Evolutionary conservation across 768 basidiomycete genomes (phyloP), one percentile per base, ranked within the genome.

Genomic region (Panaeolus papilionaceus): DNA sequence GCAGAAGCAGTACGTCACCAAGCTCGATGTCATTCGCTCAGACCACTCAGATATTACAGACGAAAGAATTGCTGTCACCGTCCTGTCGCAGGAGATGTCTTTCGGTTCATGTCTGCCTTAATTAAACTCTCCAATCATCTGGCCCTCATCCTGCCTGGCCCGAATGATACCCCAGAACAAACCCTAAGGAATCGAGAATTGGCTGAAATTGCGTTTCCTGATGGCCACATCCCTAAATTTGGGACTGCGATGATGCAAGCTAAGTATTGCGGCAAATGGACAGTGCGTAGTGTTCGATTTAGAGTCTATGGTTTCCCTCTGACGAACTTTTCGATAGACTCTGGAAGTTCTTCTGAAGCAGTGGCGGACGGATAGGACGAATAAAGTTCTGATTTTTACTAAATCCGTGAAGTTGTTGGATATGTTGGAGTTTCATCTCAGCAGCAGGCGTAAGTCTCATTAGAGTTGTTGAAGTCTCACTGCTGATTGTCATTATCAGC

Each of bases 371-470:
- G 88, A 89, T 61, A 73, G 72, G 7, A 82, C 85, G 0, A 96
- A 93, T 79, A 98, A 98, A 79, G 94, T 98, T 45, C 82, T 98
- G 49, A 89, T 98, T 67, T 98, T 98, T 79, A 96, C 95, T 2
- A 95, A 95, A 76, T 92, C 94, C 1, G 93, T 96, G 65, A 95
- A 96, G 75, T 79, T 98, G 28, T 82, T 98, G 12, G 91, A 92
- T 18, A 94, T 96, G 89, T 79, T 98, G 33, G 87, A 92, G 40
- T 91, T 88, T 71, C 92, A 93, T 75, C 84, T 96, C 12, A 81
- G 81, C n/a, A 79, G 78, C 10, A 80, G 80, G 74, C 78, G 92
- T 91, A 49, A 61, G 81, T 72, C 9, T 6, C 9, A n/a, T 38
- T 10, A 10, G 16, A 23, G n/a, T 18, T 12, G 4, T 65, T 6